Evolutionary conservation across 441 rosid species (phyloP), one percentile per base, ranked within the genome.

Genomic region (Breynia disticha): DNA sequence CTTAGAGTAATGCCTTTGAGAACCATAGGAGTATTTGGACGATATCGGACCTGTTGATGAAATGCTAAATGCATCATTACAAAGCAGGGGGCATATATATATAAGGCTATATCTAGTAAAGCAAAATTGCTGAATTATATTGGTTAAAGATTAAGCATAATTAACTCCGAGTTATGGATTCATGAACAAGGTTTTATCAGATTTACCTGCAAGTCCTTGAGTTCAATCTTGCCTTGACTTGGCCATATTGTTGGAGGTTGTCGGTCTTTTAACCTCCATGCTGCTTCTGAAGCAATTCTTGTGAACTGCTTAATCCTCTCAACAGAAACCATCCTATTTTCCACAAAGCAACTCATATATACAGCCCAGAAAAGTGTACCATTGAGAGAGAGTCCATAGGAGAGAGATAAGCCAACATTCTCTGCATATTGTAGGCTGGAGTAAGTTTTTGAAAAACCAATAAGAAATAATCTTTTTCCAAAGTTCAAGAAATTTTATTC

Each of bases 281-380:
- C 71, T 19, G 96, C 86, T 69, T 90, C 98, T 17, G 98, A 60
- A 18, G 78, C 78, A 56, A 90, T 85, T 52, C 67, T 77, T 14
- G 98, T 73, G 54, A 87, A 90, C 60, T 90, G 98, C 67, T 85
- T 87, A 32, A 90, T 68, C 71, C 98, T 87, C 71, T 90, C 98
- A 1, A 87, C 90, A 5, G 96, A 87, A 32, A 90, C 93, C 98
- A 90, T 87, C 64, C 81, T 75, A 67, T 90, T 90, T 65, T 90
- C 96, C 20, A 90, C 81, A 51, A 83, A 81, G 81, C 98, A 87
- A 52, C 94, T 86, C 66, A 73, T 46, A 32, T 87, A 84, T 63
- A 90, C 79, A 35, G 90, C 76, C 85, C 83, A 87, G 64, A 87
- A 90, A 67, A 90, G 78, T 62, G 83, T 88, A 46, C 63, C 67